Percentiles rank a stretch among this genome's conserved stretches.
These are phyloP conservation scores for Candida glucosophila DNA, from an alignment of 1,139 yeast species.

Conservation along the genomic window DNA sequence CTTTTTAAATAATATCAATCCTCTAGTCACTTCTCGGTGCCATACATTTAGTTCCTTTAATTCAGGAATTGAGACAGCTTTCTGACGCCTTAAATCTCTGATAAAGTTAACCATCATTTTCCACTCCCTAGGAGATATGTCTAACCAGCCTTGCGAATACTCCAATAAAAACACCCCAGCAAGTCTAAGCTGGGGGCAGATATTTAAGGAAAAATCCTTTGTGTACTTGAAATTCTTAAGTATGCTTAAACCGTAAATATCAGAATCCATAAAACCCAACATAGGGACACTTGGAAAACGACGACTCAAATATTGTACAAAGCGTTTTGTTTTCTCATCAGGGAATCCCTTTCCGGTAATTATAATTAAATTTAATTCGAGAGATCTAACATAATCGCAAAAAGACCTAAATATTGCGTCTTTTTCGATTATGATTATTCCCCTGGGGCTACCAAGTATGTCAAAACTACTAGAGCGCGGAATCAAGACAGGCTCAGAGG, in stretches of 20 bases:
- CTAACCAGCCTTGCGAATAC: conserved; percentile 25
- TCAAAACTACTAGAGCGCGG: conserved; percentile 9
- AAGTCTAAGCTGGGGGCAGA: conserved; percentile 6
- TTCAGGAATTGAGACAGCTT: neutral
- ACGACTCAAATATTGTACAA: conserved; percentile 11
- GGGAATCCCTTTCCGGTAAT: conserved; percentile 70
- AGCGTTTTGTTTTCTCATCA: conserved; percentile 20
- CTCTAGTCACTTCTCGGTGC: conserved; percentile 45
- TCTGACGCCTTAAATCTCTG: conserved; percentile 3
- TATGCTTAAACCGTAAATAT: conserved; percentile 64
- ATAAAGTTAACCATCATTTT: conserved; percentile 21
- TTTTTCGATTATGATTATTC: conserved; percentile 55
- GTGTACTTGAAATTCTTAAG: conserved; percentile 26
- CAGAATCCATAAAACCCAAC: conserved; percentile 41
- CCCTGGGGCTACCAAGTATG: conserved; percentile 3
- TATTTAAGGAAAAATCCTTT: conserved; percentile 1
- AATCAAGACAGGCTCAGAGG: conserved; percentile 17
- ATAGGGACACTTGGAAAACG: conserved; percentile 28
- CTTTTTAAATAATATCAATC: conserved; percentile 42
- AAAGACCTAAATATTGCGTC: conserved; percentile 43
- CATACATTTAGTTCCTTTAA: conserved; percentile 9
- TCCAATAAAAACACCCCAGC: conserved; percentile 32
- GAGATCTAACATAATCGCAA: conserved; percentile 11
- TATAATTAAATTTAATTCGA: conserved; percentile 18
- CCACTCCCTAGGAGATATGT: conserved; percentile 26